These are phyloP conservation scores for Fusarium pseudocircinatum DNA, from an alignment of 2,329 filamentous ascomycete genomes.

Conservation along the genomic window DNA sequence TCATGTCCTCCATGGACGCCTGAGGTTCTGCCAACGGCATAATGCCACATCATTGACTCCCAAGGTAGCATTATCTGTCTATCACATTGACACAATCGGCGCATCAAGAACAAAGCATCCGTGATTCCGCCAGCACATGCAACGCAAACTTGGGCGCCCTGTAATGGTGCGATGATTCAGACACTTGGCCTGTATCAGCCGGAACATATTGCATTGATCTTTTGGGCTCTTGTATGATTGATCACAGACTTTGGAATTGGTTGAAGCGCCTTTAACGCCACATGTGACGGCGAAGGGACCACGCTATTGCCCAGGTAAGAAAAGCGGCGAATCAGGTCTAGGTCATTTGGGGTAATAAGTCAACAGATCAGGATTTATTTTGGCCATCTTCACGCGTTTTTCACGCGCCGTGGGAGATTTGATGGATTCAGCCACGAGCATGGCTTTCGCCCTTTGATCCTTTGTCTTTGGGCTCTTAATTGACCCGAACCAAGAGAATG, in stretches of 20 bases:
- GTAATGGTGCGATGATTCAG: not conserved
- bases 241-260: slow-evolving; percentile 24
- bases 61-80: slow-evolving; percentile 21
- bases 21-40: slow-evolving; percentile 31
- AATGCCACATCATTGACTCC: slow-evolving; percentile 38
- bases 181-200: slow-evolving; percentile 7
- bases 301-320: slow-evolving; percentile 16
- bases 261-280: slow-evolving; percentile 30
- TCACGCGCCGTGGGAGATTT: slow-evolving; percentile 32
- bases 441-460: not conserved
- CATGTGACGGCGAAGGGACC: slow-evolving; percentile 1
- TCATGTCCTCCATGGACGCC: slow-evolving; percentile 3
- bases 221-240: not conserved
- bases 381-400: slow-evolving; percentile 19
- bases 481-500: not conserved
- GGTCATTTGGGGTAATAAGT: slow-evolving; percentile 25
- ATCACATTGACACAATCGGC: slow-evolving; percentile 12
- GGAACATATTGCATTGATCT: not conserved
- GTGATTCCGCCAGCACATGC: slow-evolving; percentile 22
- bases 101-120: slow-evolving; percentile 3
- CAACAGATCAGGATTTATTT: slow-evolving; percentile 24
- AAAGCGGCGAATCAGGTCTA: slow-evolving; percentile 23
- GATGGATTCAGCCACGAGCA: slow-evolving; percentile 14
- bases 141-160: not conserved
- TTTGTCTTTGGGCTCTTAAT: slow-evolving; percentile 2